A percentile compares a stretch with the other conserved stretches of the same genome.
These are phyloP conservation scores for Starmerella ratchasimensis DNA, from an alignment of 805 yeast genomes.

Conservation along the genomic window DNA sequence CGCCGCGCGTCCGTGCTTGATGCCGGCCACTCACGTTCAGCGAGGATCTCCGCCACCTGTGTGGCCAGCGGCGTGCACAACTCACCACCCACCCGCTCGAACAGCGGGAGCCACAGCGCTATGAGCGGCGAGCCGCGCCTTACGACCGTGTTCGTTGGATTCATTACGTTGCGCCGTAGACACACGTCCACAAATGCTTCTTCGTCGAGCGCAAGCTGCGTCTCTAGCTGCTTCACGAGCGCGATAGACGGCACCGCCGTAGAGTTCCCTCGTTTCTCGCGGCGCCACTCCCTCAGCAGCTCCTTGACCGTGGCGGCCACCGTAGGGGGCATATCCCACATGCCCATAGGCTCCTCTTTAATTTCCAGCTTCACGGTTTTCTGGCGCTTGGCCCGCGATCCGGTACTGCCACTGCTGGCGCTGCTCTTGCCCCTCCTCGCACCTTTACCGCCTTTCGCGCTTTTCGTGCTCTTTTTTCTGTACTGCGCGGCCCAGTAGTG, in stretches of 20 bases:
- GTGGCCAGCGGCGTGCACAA: conserved; percentile 6
- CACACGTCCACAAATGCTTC: conserved; percentile 12
- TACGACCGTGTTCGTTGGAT: too few relatives aligned
- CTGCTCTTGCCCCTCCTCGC: background rate
- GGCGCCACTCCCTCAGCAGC: conserved; percentile 36
- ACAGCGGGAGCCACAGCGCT: conserved; percentile 18
- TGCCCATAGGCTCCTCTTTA: too few relatives aligned
- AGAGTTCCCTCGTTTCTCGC: conserved; percentile 34
- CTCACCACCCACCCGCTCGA: conserved; percentile 8
- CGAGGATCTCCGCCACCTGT: conserved; percentile 4
- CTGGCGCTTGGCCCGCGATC: background rate
- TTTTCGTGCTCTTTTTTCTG: background rate
- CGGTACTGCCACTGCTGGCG: background rate
- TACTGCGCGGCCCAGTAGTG: conserved; percentile 48
- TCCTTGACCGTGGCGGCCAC: conserved; percentile 23
- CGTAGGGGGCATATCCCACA: too few relatives aligned
- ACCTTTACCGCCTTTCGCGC: too few relatives aligned
- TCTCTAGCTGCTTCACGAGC: conserved; percentile 4
- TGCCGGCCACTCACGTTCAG: conserved; percentile 17
- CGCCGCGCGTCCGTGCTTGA: conserved; percentile 1
- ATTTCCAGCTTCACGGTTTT: too few relatives aligned
- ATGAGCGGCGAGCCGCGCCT: conserved; percentile 10
- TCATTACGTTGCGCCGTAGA: conserved; percentile 16
- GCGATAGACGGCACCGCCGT: conserved; percentile 20
- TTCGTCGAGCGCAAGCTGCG: conserved; percentile 3